Evolutionary conservation across 108 stramenopile species (phyloP).

Genomic region (Cyclotella baltica): DNA sequence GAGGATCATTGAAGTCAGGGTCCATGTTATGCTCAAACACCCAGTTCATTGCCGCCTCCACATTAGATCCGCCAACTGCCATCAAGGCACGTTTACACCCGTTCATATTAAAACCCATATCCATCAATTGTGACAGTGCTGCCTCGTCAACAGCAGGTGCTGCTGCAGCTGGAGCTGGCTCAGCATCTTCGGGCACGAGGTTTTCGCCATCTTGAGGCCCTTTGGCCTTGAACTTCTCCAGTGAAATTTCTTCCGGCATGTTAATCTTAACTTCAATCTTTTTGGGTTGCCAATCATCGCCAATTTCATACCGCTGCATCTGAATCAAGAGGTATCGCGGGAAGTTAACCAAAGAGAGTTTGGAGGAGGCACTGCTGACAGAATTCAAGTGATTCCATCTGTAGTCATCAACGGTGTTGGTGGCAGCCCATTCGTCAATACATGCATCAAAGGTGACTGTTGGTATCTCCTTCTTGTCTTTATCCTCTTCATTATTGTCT

Average conservation of each 20-base stretch:
- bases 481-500: conserved; percentile 52
- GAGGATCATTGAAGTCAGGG: conserved; percentile 96
- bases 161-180: conserved; percentile 31
- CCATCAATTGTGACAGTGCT: conserved; percentile 90
- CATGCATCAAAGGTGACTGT: conserved; percentile 86
- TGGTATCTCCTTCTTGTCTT: conserved; percentile 79
- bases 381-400: conserved; percentile 83
- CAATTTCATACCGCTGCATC: conserved; percentile 93
- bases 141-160: conserved; percentile 74
- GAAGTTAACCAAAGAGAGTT: conserved; percentile 84
- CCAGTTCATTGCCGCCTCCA: conserved; percentile 98
- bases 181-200: conserved; percentile 79
- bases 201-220: conserved; percentile 90
- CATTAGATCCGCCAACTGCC: conserved; percentile 88
- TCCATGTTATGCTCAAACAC: conserved; percentile 97
- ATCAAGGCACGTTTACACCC: conserved; percentile 93
- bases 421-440: conserved; percentile 83
- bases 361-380: conserved; percentile 55
- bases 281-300: conserved; percentile 91
- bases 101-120: conserved; percentile 98
- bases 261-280: conserved; percentile 97
- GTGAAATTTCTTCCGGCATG: conserved; percentile 88
- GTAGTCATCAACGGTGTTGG: conserved; percentile 73
- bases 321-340: conserved; percentile 95
- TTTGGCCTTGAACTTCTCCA: conserved; percentile 64